phyloP scores from a whole-genome alignment of 73 alveolate genomes.

The Halteria grandinella region DNA sequence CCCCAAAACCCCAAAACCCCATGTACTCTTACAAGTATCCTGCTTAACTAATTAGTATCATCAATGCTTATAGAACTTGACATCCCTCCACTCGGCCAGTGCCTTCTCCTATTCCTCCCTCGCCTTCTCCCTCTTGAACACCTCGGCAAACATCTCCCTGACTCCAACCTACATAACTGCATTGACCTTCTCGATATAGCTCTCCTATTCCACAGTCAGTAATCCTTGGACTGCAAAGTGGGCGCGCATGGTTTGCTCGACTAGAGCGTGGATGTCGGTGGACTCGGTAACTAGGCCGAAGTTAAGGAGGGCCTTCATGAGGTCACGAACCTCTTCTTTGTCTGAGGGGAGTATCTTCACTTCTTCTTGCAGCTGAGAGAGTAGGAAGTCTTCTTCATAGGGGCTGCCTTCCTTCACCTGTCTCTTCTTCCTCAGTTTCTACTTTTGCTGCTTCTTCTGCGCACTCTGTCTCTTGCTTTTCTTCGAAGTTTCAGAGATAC shows the following conservation, averaged over 20 bases:
- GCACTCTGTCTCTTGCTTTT: conserved; percentile 72
- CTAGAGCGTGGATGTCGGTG: conserved; percentile 48
- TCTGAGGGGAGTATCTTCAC: not conserved
- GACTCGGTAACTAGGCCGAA: conserved; percentile 48
- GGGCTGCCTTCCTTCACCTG: conserved; percentile 92
- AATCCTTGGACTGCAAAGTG: not conserved
- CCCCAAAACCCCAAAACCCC: too few species aligned
- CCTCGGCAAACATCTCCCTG: conserved; percentile 29
- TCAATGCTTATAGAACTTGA: conserved; percentile 58
- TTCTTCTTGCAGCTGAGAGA: conserved; percentile 78
- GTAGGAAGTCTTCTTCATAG: conserved; percentile 88
- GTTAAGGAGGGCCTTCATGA: conserved; percentile 61
- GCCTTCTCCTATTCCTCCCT: conserved; percentile 24
- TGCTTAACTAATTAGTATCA: not conserved
- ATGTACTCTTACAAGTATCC: too few species aligned
- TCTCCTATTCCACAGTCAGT: conserved; percentile 4
- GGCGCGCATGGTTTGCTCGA: conserved; percentile 47
- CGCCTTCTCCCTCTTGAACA: conserved; percentile 11
- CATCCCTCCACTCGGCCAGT: conserved; percentile 48
- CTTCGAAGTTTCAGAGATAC: conserved; percentile 78
- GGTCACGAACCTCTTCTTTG: conserved; percentile 65
- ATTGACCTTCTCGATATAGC: not conserved
- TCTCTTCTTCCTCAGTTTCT: conserved; percentile 81
- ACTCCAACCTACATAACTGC: not conserved
- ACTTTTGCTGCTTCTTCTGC: conserved; percentile 65